Evolutionary conservation across 306 rosid species (phyloP), one percentile per base, ranked within the genome.

Genomic region (Nissolia schottii): DNA sequence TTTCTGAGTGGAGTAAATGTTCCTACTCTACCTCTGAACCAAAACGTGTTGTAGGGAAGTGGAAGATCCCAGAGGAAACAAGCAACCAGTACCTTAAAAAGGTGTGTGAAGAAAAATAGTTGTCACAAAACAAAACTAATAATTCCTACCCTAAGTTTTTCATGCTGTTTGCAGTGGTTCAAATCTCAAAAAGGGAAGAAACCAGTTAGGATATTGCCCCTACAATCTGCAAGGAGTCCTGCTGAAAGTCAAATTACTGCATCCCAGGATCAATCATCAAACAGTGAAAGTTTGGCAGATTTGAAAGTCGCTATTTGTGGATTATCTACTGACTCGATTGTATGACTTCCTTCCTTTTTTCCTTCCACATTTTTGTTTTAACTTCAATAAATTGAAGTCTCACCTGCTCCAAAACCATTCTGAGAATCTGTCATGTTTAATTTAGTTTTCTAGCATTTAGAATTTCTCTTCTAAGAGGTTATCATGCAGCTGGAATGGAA

Each of bases 1-100:
- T 81, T 46, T 83, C 96, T 7, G 99, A 81, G 55, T 94, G 97
- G 99, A 91, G 93, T 80, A 94, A 86, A 83, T 94, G 99, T 84
- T 82, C 95, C 67, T 89, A 86, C 90, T 80, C 95, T 50, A 87
- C 96, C 9, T 10, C 45, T 16, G 92, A 91, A 73, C 93, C 93
- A 35, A 80, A 73, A 23, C 94, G 90, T 60, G 23, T 84, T 63
- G 73, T 77, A 84, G 91, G 86, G 79, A 89, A 88, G 87, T 94
- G 99, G 99, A 91, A 89, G 86, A 56, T 89, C 74, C 95, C 97
- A 15, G 88, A 85, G 80, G 92, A 85, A 76, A 86, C 89, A 50
- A 57, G 54, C 40, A 94, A 89, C 80, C 88, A 86, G 62, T 91
- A 79, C 80, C 95, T 94, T 59, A 72, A 48, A 71, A 88, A 91